Evolutionary conservation across 495 filamentous ascomycete species (phyloP).

Genomic region (Elasticomyces elasticus): DNA sequence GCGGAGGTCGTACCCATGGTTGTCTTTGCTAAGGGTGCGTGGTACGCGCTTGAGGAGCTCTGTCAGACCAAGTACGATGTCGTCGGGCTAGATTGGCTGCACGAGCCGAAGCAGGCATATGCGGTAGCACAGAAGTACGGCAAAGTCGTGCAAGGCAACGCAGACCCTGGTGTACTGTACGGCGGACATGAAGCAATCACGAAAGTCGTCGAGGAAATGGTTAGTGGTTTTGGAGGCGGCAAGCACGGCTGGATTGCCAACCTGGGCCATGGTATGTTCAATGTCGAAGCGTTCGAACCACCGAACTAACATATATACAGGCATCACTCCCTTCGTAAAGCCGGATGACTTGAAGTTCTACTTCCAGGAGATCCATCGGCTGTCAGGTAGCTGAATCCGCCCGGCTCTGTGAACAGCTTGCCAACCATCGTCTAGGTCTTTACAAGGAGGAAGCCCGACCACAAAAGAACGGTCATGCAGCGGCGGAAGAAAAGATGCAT

Average conservation of each 20-base stretch:
- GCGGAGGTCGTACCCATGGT: conserved; percentile 86
- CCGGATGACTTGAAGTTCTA: conserved; percentile 87
- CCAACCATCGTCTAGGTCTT: conserved; percentile 15
- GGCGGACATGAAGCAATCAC: conserved; percentile 73
- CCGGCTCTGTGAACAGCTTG: conserved; percentile 1
- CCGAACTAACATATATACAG: conserved; percentile 30
- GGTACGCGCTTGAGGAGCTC: conserved; percentile 82
- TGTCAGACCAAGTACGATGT: conserved; percentile 87
- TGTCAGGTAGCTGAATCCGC: conserved; percentile 31
- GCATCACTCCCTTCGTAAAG: conserved; percentile 86
- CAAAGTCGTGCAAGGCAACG: conserved; percentile 85
- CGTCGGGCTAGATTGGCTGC: conserved; percentile 88
- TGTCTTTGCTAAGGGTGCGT: conserved; percentile 99
- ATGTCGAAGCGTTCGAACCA: not conserved
- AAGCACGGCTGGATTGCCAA: conserved; percentile 84
- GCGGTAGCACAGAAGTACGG: conserved; percentile 53
- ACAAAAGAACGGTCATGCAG: not conserved
- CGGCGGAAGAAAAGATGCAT: conserved; percentile 17
- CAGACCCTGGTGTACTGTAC: conserved; percentile 87
- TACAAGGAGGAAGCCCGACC: conserved; percentile 12
- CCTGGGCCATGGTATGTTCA: conserved; percentile 68
- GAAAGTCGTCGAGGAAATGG: conserved; percentile 68
- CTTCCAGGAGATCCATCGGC: conserved; percentile 83
- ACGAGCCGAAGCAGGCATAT: conserved; percentile 76
- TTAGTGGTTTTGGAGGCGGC: conserved; percentile 74